A percentile compares a stretch with the other conserved stretches of the same genome.
phyloP scores from a whole-genome alignment of 2,329 filamentous ascomycete species.

The Ampelomyces quisqualis region DNA sequence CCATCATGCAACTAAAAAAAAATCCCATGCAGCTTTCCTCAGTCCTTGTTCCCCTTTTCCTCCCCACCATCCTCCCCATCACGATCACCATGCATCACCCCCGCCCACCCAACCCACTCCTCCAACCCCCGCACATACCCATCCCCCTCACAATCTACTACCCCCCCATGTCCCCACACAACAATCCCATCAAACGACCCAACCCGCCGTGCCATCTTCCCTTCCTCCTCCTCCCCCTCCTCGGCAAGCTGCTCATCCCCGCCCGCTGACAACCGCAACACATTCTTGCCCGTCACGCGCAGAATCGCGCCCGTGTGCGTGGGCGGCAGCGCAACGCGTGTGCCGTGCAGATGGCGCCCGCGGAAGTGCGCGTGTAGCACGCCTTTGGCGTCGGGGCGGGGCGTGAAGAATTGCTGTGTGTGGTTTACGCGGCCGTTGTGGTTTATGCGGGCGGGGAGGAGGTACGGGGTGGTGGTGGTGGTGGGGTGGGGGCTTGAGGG shows the following conservation, averaged over 20 bases:
- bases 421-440: conserved; percentile 72
- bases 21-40: no score
- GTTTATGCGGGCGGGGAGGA: conserved; percentile 78
- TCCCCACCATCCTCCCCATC: conserved; percentile 11
- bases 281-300: conserved; percentile 29
- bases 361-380: conserved; percentile 48
- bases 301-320: conserved; percentile 61
- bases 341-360: conserved; percentile 75
- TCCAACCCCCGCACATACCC: conserved; percentile 71
- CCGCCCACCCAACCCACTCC: conserved; percentile 77
- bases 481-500: conserved; percentile 25
- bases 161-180: conserved; percentile 79
- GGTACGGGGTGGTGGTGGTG: conserved; percentile 60
- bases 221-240: conserved; percentile 25
- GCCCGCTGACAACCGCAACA: conserved; percentile 12
- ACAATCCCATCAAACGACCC: conserved; percentile 72
- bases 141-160: conserved; percentile 64
- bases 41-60: background rate
- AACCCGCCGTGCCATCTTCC: conserved; percentile 58
- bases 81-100: conserved; percentile 48
- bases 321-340: conserved; percentile 65
- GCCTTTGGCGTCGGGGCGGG: conserved; percentile 50
- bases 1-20: no score
- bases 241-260: conserved; percentile 18
- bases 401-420: conserved; percentile 69